These are phyloP conservation scores for Aphanoascus verrucosus DNA, from an alignment of 2,329 filamentous ascomycete genomes.

Conservation along the genomic window DNA sequence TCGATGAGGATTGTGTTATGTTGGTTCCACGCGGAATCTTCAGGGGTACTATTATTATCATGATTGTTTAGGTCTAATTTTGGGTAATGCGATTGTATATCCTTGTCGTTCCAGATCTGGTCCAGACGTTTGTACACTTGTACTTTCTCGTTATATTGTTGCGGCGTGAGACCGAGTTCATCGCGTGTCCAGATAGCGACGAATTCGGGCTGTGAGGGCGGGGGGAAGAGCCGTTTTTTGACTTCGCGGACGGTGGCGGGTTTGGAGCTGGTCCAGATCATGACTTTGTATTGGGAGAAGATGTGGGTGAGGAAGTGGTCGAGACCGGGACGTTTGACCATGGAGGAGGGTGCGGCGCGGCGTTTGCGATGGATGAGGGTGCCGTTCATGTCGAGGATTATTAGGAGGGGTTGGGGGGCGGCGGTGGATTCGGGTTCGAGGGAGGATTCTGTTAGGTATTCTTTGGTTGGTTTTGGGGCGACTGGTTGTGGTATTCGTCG, in stretches of 20 bases:
- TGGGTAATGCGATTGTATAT: conserved; percentile 37
- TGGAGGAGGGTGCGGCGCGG: conserved; percentile 40
- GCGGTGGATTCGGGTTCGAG: conserved; percentile 34
- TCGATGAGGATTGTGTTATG: conserved; percentile 83
- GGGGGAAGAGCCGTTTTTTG: conserved; percentile 48
- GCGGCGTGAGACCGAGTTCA: conserved; percentile 53
- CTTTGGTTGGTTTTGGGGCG: conserved; percentile 48
- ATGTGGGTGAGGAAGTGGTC: conserved; percentile 61
- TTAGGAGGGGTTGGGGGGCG: conserved; percentile 54
- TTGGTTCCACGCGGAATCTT: conserved; percentile 57
- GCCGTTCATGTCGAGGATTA: conserved; percentile 89
- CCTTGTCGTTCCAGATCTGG: conserved; percentile 52
- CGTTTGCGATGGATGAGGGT: conserved; percentile 67
- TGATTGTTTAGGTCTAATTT: conserved; percentile 28
- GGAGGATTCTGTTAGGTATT: conserved; percentile 51
- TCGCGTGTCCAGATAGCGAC: conserved; percentile 70
- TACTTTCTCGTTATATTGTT: conserved; percentile 59
- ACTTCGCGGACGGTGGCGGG: conserved; percentile 59
- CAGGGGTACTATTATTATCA: no score
- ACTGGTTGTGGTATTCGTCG: conserved; percentile 22
- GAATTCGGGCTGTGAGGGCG: conserved; percentile 44
- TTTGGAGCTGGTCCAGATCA: conserved; percentile 82
- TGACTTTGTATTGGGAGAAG: conserved; percentile 63
- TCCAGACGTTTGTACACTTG: conserved; percentile 84
- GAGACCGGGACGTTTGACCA: conserved; percentile 59